phyloP scores from a whole-genome alignment of 805 yeast genomes.

The Kluyveromyces aestuarii region DNA sequence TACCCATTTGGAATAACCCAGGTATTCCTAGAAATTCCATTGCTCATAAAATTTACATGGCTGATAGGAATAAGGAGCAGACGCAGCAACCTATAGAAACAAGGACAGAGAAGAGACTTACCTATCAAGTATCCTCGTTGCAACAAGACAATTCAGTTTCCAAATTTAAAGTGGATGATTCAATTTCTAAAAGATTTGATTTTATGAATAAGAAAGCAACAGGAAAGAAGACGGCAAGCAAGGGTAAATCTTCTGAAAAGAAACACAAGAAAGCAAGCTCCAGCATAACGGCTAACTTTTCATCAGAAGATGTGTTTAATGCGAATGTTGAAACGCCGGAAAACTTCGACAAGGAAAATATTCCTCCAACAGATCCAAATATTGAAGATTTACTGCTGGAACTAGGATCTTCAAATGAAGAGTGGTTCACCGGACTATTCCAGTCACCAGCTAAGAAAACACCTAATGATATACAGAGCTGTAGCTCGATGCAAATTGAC shows the following conservation, averaged over 20 bases:
- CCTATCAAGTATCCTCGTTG: conserved; percentile 17
- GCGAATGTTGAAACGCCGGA: background rate
- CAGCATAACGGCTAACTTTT: background rate
- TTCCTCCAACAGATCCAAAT: conserved; percentile 13
- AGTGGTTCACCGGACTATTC: conserved; percentile 3
- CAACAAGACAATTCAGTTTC: conserved; percentile 21
- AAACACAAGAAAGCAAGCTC: background rate
- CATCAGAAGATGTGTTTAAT: background rate
- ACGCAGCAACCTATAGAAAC: conserved; percentile 2
- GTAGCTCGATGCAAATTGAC: conserved; percentile 12
- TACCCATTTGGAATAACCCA: conserved; percentile 31
- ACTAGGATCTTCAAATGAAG: conserved; percentile 2
- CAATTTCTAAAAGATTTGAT: conserved; percentile 27
- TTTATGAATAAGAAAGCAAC: conserved; percentile 22
- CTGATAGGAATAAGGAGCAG: conserved; percentile 23
- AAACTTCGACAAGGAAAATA: conserved; percentile 17
- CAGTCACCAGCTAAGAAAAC: conserved; percentile 4
- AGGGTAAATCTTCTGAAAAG: background rate
- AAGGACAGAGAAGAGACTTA: background rate
- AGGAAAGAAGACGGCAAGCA: conserved; percentile 4
- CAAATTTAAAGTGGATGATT: conserved; percentile 20
- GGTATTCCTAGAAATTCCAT: conserved; percentile 23
- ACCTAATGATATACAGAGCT: conserved; percentile 6
- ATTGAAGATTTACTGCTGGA: conserved; percentile 2
- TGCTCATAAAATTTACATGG: conserved; percentile 27